Evolutionary conservation across 2,329 filamentous ascomycete species (phyloP), one percentile per base, ranked within the genome.

Genomic region (Phoma sp.): DNA sequence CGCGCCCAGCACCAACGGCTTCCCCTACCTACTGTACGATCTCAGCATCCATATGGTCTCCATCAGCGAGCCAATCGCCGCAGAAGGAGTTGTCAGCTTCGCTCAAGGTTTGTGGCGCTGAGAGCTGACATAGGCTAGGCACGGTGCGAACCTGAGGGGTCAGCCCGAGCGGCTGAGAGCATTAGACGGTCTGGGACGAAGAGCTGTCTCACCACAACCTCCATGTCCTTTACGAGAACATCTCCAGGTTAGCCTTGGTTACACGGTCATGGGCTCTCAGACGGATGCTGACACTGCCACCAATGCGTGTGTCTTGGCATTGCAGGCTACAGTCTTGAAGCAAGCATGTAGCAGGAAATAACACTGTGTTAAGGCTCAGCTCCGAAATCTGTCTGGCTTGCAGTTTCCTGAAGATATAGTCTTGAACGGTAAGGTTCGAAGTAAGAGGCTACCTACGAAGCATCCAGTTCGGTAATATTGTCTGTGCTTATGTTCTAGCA

Each of bases 71-170:
- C 38, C 43, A 48, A 39, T 42, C 17, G 25, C 2, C 6, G 2
- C 9, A 17, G 11, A 14, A n/a, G 28, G 38, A 39, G 25, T 20
- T 34, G 38, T 43, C 50, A 48, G 50, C 50, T 53, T 10, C 40
- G 26, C 20, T 34, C 14, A 38, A 53, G 26, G 18, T 47, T 38
- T 48, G 50, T 47, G 50, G 43, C 43, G 43, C 15, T 48, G 14
- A 20, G 15, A 48, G 51, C 51, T 53, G 51, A 53, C 23, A 37
- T 32, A 33, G 37, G 36, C 50, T 50, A 42, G 33, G 47, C 15
- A 43, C 43, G 32, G 37, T 38, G 32, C 32, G 50, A 53, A 53
- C 42, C 18, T 42, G 38, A 53, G 50, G 37, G 37, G 26, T 53
- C 43, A 53, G 50, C 50, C 38, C 38, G 36, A 47, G 36, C 42